These are phyloP conservation scores for Dryas alaskensis DNA, from an alignment of 306 rosid species.

Conservation along the genomic window DNA sequence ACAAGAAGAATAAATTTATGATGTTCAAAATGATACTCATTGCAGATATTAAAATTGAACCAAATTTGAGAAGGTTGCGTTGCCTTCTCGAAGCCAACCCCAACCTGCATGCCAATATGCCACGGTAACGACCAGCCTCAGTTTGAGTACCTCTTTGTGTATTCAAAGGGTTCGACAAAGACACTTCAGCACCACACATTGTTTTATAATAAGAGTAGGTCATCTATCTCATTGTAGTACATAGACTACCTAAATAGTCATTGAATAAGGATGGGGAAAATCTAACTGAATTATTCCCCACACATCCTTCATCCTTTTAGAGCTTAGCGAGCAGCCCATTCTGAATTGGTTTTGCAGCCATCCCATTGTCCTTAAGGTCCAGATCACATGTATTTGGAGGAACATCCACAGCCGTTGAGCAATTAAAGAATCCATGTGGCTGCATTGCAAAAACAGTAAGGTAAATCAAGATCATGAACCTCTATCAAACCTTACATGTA, in stretches of 20 bases:
- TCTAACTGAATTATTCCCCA: neutral
- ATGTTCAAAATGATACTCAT: neutral
- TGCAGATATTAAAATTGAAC: neutral
- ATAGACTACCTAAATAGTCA: neutral
- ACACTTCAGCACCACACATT: neutral
- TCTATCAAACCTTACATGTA: constrained; percentile 13
- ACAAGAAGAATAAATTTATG: neutral
- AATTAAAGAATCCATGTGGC: constrained; percentile 82
- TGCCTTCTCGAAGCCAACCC: neutral
- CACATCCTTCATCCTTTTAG: constrained; percentile 22
- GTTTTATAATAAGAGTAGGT: neutral
- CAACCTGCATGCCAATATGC: neutral
- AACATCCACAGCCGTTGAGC: constrained; percentile 71
- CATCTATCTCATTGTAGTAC: neutral
- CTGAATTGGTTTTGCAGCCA: constrained; percentile 57
- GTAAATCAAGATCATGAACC: neutral
- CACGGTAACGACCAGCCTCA: neutral
- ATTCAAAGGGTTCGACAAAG: neutral
- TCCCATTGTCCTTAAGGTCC: constrained; percentile 60
- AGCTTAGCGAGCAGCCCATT: constrained; percentile 60
- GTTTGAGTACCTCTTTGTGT: neutral
- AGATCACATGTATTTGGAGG: constrained; percentile 59
- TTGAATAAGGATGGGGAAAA: neutral
- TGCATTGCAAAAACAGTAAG: constrained; percentile 31
- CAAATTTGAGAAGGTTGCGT: neutral